These are phyloP conservation scores for Choiromyces venosus DNA, from an alignment of 495 filamentous ascomycete species.

Conservation along the genomic window DNA sequence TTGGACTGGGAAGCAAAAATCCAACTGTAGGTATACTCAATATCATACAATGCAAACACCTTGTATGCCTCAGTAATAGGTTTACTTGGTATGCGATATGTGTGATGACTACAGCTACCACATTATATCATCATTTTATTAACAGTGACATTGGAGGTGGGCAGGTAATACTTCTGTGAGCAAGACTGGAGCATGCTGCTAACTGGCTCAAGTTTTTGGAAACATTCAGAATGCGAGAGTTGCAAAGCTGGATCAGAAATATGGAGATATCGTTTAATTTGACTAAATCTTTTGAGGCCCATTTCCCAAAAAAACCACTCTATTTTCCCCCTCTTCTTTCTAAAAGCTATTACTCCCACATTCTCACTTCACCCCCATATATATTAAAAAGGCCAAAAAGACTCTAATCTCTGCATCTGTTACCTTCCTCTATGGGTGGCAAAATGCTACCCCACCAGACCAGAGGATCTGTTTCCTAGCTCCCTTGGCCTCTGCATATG, in stretches of 20 bases:
- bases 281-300: slow-evolving; percentile 4
- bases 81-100: slow-evolving; percentile 13
- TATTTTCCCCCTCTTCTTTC: not conserved
- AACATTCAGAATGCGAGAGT: slow-evolving; percentile 1
- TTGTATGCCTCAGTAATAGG: slow-evolving; percentile 20
- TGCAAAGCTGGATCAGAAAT: not conserved
- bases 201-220: slow-evolving; percentile 15
- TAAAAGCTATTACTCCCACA: not conserved
- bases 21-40: not conserved
- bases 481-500: no score
- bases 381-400: no score
- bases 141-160: slow-evolving; percentile 4
- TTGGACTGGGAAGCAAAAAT: slow-evolving; percentile 3
- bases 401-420: not conserved
- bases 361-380: not conserved
- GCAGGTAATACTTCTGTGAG: not conserved
- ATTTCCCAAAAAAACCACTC: not conserved
- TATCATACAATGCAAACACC: slow-evolving; percentile 7
- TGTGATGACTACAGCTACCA: slow-evolving; percentile 7
- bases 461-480: no score
- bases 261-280: slow-evolving; percentile 18
- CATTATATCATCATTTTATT: slow-evolving; percentile 19
- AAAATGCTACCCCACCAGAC: no score
- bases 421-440: not conserved
- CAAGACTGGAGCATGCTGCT: not conserved